Conservation (phyloP, 371 early-diverging fungal genomes). For the Circinella umbellata region DNA sequence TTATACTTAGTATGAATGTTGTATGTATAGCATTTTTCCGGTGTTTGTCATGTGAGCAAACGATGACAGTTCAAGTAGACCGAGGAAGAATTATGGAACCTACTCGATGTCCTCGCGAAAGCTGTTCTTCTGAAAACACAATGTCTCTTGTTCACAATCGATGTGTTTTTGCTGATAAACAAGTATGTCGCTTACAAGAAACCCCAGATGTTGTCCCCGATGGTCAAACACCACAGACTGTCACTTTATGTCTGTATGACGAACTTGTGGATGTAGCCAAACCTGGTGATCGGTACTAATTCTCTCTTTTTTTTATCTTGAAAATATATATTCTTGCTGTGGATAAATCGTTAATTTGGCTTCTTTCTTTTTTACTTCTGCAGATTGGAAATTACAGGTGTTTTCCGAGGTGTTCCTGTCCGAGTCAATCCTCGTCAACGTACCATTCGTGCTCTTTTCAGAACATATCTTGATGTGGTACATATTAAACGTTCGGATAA, state of each 20-base stretch:
- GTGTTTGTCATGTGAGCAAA: slow-evolving; percentile 87
- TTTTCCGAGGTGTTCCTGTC: slow-evolving; percentile 97
- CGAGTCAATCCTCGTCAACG: slow-evolving; percentile 93
- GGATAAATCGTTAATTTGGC: too few relatives aligned
- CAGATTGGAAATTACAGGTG: slow-evolving; percentile 91
- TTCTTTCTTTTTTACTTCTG: too few relatives aligned
- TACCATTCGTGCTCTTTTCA: slow-evolving; percentile 93
- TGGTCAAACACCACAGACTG: slow-evolving; percentile 99
- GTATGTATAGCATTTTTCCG: slow-evolving; percentile 80
- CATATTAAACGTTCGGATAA: slow-evolving; percentile 85
- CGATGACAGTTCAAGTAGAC: slow-evolving; percentile 83
- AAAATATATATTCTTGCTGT: too few relatives aligned
- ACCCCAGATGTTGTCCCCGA: slow-evolving; percentile 98
- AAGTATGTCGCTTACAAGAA: slow-evolving; percentile 97
- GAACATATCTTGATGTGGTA: slow-evolving; percentile 97
- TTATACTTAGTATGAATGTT: too few relatives aligned
- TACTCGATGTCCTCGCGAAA: slow-evolving; percentile 82
- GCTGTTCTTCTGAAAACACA: slow-evolving; percentile 80
- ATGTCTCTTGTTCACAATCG: slow-evolving; percentile 94
- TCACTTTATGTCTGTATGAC: slow-evolving; percentile 91
- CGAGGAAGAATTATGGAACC: slow-evolving; percentile 96
- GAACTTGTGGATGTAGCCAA: slow-evolving; percentile 95
- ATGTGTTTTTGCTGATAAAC: slow-evolving; percentile 95
- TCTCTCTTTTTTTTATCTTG: too few relatives aligned
- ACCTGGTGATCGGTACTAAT: slow-evolving; percentile 91